Evolutionary conservation across 148 eudicot species (phyloP), one percentile per base, ranked within the genome.

Genomic region (Diospyros lotus): DNA sequence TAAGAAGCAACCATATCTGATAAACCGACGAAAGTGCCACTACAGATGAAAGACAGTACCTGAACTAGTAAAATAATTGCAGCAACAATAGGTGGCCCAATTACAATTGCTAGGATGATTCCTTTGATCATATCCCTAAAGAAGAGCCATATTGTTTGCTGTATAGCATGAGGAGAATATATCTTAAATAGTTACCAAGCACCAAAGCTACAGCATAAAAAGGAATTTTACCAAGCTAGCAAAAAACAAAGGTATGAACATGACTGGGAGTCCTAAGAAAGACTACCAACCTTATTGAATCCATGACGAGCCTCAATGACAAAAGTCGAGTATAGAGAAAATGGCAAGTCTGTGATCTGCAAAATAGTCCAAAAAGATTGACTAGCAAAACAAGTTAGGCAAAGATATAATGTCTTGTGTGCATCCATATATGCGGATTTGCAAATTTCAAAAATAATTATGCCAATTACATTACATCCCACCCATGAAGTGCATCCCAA

Each of bases 281-380:
- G 66, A 18, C 54, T 14, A 76, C 68, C 5, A 64, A 96, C 99
- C 84, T 96, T 96, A 85, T 96, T 96, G 80, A 96, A 96, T 75
- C 99, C 99, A 86, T 96, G 99, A 65, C 94, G 94, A 74, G 96
- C 88, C 88, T 96, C 99, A 59, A 96, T 91, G 73, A 93, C 93
- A 84, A 96, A 96, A 7, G 99, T 96, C 72, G 97, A 93, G 80
- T 89, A 95, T 14, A 95, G 85, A 64, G 99, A 93, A 81, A 95
- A 93, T 15, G 99, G 99, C 84, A 95, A 80, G 80, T 95, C 99
- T 50, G 98, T 95, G 38, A 93, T 86, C 99, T 95, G 93, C 88
- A 85, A 46, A 72, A 73, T 43, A 52, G 68, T 66, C 73, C 39
- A 28, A 28, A 28, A 28, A 28, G 28, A 28, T 28, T 28, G 28